Evolutionary conservation across 2,329 filamentous ascomycete species (phyloP), one percentile per base, ranked within the genome.

Genomic region (Verticillium nubilum): DNA sequence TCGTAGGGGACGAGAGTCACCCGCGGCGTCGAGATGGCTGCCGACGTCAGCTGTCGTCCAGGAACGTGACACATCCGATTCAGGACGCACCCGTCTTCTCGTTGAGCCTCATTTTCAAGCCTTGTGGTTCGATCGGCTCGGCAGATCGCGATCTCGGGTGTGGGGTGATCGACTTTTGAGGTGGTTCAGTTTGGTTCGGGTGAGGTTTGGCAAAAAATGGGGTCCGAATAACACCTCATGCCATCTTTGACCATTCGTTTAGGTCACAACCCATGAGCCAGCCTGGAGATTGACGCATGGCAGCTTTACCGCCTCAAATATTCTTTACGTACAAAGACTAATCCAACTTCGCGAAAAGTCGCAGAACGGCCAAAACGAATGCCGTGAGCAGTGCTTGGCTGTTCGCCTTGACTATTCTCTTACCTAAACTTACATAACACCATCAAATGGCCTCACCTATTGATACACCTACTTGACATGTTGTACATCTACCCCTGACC

Each of bases 1-100:
- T 88, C 88, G 74, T 97, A 97, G 0, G 93, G 93, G 10, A 97
- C 92, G 10, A 98, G 82, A 19, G 96, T 82, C 52, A 90, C 78
- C 56, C 79, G 79, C 4, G 82, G 74, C 1, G 89, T 89, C 3
- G 84, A 80, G 31, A 96, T 76, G 19, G 88, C 91, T 96, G 65
- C 19, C 17, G 0, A 23, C 35, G 35, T 17, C 12, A n/a, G 13
- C n/a, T n/a, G n/a, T n/a, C n/a, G n/a, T n/a, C n/a, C n/a, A n/a
- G n/a, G n/a, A n/a, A n/a, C n/a, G n/a, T 25, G 12, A 54, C 6
- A 19, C 3, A 4, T 13, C 29, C 12, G 12, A 10, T 0, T 12
- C 9, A 23, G n/a, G n/a, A 54, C 65, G 66, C 61, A 79, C 80
- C 77, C 57, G 70, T 78, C 35, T 73, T 65, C 59, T 80, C 69